These are phyloP conservation scores for Curvularia eragrostidis DNA, from an alignment of 2,329 filamentous ascomycete species.

Conservation along the genomic window DNA sequence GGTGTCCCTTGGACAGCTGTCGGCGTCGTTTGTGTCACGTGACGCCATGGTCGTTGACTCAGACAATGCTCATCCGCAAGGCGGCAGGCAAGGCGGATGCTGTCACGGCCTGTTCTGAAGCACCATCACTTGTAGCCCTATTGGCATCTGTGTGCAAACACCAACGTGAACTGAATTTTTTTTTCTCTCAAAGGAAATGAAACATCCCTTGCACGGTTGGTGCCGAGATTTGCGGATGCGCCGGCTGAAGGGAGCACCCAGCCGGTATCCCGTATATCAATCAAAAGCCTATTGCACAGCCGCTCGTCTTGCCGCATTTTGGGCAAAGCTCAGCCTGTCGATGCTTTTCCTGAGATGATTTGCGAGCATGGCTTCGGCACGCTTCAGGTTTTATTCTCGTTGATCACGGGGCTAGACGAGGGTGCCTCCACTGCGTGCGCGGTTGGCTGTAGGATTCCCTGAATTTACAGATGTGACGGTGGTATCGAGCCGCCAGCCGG, in stretches of 20 bases:
- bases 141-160: conserved; percentile 10
- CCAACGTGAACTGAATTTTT: conserved; percentile 13
- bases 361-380: conserved; percentile 16
- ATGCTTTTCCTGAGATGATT: conserved; percentile 12
- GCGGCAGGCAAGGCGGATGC: conserved; percentile 27
- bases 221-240: conserved; percentile 11
- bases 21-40: conserved; percentile 25
- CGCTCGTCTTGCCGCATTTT: conserved; percentile 5
- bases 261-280: conserved; percentile 31
- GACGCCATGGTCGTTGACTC: conserved; percentile 8
- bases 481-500: conserved; percentile 29
- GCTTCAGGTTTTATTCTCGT: conserved; percentile 8
- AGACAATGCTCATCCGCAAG: conserved; percentile 1
- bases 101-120: conserved; percentile 20
- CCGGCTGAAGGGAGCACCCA: conserved; percentile 37
- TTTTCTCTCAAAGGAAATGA: conserved; percentile 7
- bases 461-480: conserved; percentile 27
- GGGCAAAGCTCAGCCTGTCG: conserved; percentile 14
- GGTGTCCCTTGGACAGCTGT: conserved; percentile 19
- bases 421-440: conserved; percentile 16
- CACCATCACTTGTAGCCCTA: conserved; percentile 31
- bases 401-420: conserved; percentile 24
- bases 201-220: conserved; percentile 2
- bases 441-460: conserved; percentile 15
- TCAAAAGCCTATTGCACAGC: conserved; percentile 33